Evolutionary conservation across 352 stramenopile species (phyloP).

Genomic region (Peronospora destructor): DNA sequence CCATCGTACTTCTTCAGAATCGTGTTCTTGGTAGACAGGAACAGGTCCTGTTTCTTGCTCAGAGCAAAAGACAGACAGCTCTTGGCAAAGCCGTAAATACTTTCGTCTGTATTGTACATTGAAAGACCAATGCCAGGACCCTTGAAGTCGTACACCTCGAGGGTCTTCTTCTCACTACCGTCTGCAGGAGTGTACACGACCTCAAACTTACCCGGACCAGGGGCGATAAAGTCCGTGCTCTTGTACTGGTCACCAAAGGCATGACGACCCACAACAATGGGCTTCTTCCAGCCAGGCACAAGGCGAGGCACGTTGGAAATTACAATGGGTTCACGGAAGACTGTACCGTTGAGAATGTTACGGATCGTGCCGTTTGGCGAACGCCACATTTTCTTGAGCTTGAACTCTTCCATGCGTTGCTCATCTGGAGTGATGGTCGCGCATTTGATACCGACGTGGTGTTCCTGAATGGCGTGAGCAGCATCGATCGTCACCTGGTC

Average conservation of each 20-base stretch:
- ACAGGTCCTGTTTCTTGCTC: conserved; percentile 56
- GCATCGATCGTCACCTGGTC: conserved; percentile 77
- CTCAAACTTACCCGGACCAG: conserved; percentile 64
- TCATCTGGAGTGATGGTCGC: conserved; percentile 82
- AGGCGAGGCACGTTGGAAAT: conserved; percentile 74
- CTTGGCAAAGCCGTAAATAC: conserved; percentile 67
- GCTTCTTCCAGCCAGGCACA: conserved; percentile 71
- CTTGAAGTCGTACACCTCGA: conserved; percentile 68
- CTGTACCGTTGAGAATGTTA: conserved; percentile 76
- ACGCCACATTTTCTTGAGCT: conserved; percentile 65
- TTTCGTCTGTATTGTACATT: conserved; percentile 85
- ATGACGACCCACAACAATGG: conserved; percentile 71
- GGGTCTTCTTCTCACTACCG: conserved; percentile 35
- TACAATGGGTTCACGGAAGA: conserved; percentile 80
- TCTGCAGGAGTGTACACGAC: conserved; percentile 59
- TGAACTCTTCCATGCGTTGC: conserved; percentile 68
- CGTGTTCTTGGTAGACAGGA: conserved; percentile 78
- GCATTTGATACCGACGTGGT: conserved; percentile 79
- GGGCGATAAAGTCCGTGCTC: conserved; percentile 64
- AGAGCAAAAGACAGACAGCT: conserved; percentile 68
- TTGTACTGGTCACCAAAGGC: conserved; percentile 80
- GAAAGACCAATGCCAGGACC: conserved; percentile 51
- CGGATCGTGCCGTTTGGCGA: conserved; percentile 75
- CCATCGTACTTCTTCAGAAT: conserved; percentile 80
- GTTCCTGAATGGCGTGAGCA: conserved; percentile 57